Evolutionary conservation across 192 early-diverging fungal genomes (phyloP), one percentile per base, ranked within the genome.

Genomic region (Coemansia sp.): DNA sequence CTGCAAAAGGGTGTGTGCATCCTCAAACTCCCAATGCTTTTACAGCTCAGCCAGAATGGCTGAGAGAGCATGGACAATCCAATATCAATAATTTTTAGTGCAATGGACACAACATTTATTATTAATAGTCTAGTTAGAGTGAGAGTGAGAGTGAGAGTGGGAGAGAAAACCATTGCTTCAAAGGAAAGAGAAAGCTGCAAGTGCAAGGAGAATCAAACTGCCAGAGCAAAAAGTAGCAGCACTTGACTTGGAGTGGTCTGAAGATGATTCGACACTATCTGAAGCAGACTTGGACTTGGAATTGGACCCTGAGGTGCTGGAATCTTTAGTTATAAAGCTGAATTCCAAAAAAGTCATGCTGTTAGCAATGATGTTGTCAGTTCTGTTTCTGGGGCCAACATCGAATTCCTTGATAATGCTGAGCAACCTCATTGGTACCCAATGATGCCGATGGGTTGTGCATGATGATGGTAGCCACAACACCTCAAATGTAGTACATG

Each of bases 401-500:
- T 44, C 38, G 41, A 67, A 81, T 0, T 43, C 52, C 0, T 57
- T 9, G 10, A 65, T 61, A 20, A 75, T 24, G 35, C 43, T 55
- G 14, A 75, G 49, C 6, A 57, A 57, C 56, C 55, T 66, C 66
- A 18, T 48, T 60, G 9, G 62, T 38, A 24, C 68, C 69, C 34
- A 81, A 62, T n/a, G 30, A 49, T 24, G 73, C 36, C 16, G 62
- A 63, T 6, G 78, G 67, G 38, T 76, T 44, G 36, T 55, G 69
- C 34, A 70, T 72, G 18, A 75, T 67, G 8, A 66, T 39, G 9
- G 80, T 67, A 44, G 80, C 80, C 30, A 44, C 64, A 33, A 63
- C 21, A 11, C 80, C 80, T 71, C 75, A 76, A 20, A 83, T 51
- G 56, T 83, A 83, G 58, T n/a, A n/a, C n/a, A n/a, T 83, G 80